Base-by-base conservation (phyloP, 139 green algal species). In the Chlorella sp. region DNA sequence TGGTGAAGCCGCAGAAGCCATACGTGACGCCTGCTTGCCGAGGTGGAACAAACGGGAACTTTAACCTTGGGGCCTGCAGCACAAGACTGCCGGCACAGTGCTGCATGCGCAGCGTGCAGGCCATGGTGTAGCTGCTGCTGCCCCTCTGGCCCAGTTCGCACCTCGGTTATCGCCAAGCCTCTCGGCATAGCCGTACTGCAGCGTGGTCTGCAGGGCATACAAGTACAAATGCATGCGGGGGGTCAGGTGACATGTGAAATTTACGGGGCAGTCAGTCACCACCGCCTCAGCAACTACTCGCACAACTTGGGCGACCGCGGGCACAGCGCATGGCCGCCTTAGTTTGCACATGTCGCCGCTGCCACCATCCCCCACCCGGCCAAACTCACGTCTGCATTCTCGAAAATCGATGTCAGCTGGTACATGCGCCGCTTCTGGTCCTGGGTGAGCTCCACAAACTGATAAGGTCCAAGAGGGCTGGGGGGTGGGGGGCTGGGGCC, bases 391-490 rank as follows among this genome's bases (percentile, higher is more conserved):
- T 88, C 28, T 20, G 78, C 79, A 34, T 88, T 88, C 24, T 88
- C 85, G 46, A 88, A 88, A 30, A 88, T 83, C 41, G 67, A 82
- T 34, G 85, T 89, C 68, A 89, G 85, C 78, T 80, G 69, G 40
- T 77, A 65, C 69, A 83, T 77, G 60, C 85, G 79, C 34, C 85
- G 65, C 32, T 73, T 70, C 54, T 89, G 85, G 30, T 85, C 77
- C 16, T 69, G 26, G 32, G 79, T 82, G 48, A 89, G 32, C 36
- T 73, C 48, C 43, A 83, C 65, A 74, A 74, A 83, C n/a, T 41
- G 24, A 17, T 72, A 73, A 38, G 54, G 78, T 5, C n/a, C 36
- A 34, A 48, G n/a, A 40, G 46, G 36, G 13, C 30, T 17, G 46
- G 83, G 69, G 8, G 30, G 51, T 16, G 9, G 51, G 69, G 24